These are phyloP conservation scores for Kluyveromyces sp. DNA, from an alignment of 1,139 yeast species.

Conservation along the genomic window DNA sequence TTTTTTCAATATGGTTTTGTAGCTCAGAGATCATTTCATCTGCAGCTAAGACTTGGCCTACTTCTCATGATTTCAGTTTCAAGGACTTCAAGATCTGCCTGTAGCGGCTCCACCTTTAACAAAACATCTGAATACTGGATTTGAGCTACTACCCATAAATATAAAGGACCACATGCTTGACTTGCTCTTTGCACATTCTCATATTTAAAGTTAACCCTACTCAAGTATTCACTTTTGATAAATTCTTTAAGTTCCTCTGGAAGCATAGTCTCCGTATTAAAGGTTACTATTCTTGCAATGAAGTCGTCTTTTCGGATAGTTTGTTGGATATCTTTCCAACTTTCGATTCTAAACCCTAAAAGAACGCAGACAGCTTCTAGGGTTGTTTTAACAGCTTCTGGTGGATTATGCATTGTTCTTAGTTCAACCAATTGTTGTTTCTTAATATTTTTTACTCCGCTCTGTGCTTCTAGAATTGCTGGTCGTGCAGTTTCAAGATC, in stretches of 20 bases:
- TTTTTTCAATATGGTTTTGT: slow-evolving; percentile 53
- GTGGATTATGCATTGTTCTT: slow-evolving; percentile 86
- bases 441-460: slow-evolving; percentile 83
- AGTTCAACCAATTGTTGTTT: slow-evolving; percentile 88
- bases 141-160: slow-evolving; percentile 89
- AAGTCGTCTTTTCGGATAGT: slow-evolving; percentile 81
- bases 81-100: slow-evolving; percentile 53
- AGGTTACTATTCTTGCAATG: slow-evolving; percentile 72
- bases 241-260: slow-evolving; percentile 42
- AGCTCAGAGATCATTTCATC: slow-evolving; percentile 75
- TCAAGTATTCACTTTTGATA: slow-evolving; percentile 55
- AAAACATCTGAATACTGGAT: slow-evolving; percentile 61
- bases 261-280: slow-evolving; percentile 56
- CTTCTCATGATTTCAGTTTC: slow-evolving; percentile 59
- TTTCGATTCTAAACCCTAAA: slow-evolving; percentile 58
- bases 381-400: slow-evolving; percentile 76
- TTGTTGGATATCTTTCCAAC: slow-evolving; percentile 84
- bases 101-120: slow-evolving; percentile 67
- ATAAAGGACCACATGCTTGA: slow-evolving; percentile 89
- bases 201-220: slow-evolving; percentile 57
- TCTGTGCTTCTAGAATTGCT: slow-evolving; percentile 72
- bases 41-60: slow-evolving; percentile 64
- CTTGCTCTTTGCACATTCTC: slow-evolving; percentile 82
- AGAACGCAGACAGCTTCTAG: slow-evolving; percentile 83
- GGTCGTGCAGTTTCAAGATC: slow-evolving; percentile 79